These are phyloP conservation scores for Ustilago trichophora DNA, from an alignment of 1,284 basidiomycete species.

Conservation along the genomic window DNA sequence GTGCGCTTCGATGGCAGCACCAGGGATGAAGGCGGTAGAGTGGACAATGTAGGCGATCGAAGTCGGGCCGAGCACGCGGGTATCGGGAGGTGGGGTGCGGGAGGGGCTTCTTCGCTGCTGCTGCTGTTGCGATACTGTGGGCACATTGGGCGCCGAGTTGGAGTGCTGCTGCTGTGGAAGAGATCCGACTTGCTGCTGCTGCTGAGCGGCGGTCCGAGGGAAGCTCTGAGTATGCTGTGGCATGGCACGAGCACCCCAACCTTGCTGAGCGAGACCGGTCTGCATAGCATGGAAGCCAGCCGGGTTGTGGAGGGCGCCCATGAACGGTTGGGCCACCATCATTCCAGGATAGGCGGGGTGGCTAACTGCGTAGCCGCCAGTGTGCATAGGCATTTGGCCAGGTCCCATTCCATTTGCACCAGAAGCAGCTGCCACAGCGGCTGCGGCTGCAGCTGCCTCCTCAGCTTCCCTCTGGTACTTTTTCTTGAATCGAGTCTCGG, in stretches of 20 bases:
- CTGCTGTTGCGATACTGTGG: not conserved
- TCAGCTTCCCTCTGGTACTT: conserved; percentile 74
- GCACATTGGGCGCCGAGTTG: not conserved
- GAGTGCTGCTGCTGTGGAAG: conserved; percentile 2
- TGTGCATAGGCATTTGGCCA: conserved; percentile 11
- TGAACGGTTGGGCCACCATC: conserved; percentile 26
- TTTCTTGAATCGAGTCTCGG: conserved; percentile 97
- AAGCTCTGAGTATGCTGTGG: conserved; percentile 11
- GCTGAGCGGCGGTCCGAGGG: not conserved
- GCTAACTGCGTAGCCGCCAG: not conserved
- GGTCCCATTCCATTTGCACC: conserved; percentile 13
- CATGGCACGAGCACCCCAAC: conserved; percentile 18
- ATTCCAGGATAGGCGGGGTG: conserved; percentile 27
- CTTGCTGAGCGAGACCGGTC: conserved; percentile 14
- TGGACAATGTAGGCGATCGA: conserved; percentile 86
- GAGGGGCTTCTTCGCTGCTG: conserved; percentile 24
- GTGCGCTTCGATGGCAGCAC: conserved; percentile 83
- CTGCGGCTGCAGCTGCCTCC: conserved; percentile 71
- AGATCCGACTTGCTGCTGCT: not conserved
- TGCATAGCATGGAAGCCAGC: conserved; percentile 30
- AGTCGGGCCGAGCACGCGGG: conserved; percentile 75
- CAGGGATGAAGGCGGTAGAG: conserved; percentile 82
- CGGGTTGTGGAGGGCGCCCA: conserved; percentile 38
- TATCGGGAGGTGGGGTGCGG: conserved; percentile 53
- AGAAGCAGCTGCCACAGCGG: conserved; percentile 42